Conservation (phyloP, 805 yeast genomes). For the Ogataea parapolymorpha region DNA sequence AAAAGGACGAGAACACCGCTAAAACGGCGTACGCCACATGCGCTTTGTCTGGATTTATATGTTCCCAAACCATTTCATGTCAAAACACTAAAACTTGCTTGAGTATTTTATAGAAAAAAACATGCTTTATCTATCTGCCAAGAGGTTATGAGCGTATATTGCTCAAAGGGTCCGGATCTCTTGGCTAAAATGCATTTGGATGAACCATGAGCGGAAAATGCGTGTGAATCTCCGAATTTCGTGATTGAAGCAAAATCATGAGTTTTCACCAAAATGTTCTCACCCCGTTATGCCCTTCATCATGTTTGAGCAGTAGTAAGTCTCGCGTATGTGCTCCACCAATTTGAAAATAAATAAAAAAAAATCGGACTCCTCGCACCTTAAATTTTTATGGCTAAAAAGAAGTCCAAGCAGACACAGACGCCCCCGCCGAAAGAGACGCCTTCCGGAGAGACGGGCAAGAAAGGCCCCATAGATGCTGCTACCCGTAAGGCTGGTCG, state of each 20-base stretch:
- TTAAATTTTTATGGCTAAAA: slow-evolving; percentile 9
- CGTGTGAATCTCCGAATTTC: no score
- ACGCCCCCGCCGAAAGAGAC: neutral
- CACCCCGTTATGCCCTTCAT: no score
- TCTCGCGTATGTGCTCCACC: no score
- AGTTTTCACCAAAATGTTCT: no score
- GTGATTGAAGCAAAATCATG: no score
- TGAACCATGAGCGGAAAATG: no score
- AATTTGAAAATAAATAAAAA: neutral
- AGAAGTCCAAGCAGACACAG: slow-evolving; percentile 4
- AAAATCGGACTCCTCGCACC: slow-evolving; percentile 7
- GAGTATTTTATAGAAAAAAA: neutral
- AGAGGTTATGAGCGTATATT: slow-evolving; percentile 6
- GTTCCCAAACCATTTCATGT: slow-evolving; percentile 32
- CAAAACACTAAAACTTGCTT: neutral
- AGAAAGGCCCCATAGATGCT: slow-evolving; percentile 5
- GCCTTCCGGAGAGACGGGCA: neutral
- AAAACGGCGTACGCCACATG: slow-evolving; percentile 51
- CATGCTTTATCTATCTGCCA: slow-evolving; percentile 4
- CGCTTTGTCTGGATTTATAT: slow-evolving; percentile 30
- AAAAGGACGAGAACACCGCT: slow-evolving; percentile 57
- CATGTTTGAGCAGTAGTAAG: no score
- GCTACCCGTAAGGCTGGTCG: slow-evolving; percentile 7
- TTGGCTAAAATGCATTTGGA: neutral
- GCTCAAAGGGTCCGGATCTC: neutral